Conservation (phyloP, 306 rosid species). For the Fragaria vesca region DNA sequence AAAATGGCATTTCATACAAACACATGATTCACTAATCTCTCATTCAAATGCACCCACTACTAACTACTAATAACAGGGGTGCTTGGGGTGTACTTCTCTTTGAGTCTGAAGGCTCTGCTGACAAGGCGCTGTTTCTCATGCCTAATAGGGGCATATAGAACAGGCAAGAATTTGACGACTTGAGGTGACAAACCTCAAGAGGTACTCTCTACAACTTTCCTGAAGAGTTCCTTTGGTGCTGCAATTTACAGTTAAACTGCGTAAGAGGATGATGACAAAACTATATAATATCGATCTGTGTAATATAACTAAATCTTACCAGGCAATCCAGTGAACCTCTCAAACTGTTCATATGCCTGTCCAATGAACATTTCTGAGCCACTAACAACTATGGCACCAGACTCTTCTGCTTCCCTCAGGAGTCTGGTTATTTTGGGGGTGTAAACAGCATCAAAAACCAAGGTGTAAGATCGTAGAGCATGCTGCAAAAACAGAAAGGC, state of each 20-base stretch:
- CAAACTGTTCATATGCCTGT: conserved; percentile 82
- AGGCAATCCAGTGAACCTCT: conserved; percentile 81
- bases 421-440: conserved; percentile 84
- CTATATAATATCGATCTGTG: conserved; percentile 10
- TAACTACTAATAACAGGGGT: background rate
- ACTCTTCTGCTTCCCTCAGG: conserved; percentile 83
- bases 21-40: background rate
- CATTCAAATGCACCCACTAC: background rate
- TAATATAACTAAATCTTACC: conserved; percentile 45
- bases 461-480: conserved; percentile 60
- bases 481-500: conserved; percentile 55
- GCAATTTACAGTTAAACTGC: conserved; percentile 35
- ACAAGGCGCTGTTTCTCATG: background rate
- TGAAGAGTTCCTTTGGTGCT: conserved; percentile 78
- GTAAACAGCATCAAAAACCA: conserved; percentile 93
- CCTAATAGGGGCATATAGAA: background rate
- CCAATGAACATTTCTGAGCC: conserved; percentile 89
- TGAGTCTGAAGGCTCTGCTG: background rate
- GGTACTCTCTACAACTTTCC: conserved; percentile 52
- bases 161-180: background rate
- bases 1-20: background rate
- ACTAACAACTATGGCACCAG: conserved; percentile 67
- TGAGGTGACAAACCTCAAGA: conserved; percentile 41
- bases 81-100: background rate
- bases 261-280: conserved; percentile 16